phyloP scores from a whole-genome alignment of 2,329 filamentous ascomycete species.

The Xylariales sp. region DNA sequence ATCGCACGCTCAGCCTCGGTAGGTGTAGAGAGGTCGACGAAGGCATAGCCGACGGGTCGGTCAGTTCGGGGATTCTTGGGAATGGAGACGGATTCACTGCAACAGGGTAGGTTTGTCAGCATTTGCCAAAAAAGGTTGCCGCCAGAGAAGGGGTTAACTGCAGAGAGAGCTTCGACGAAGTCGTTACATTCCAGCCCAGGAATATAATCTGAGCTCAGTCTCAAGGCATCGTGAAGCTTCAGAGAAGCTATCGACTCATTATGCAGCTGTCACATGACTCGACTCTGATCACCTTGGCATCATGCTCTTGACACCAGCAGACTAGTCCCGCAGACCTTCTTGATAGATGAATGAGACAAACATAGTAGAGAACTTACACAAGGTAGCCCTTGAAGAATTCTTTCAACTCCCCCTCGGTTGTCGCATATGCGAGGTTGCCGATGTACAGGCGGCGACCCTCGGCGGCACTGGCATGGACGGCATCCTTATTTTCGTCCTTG shows the following conservation, averaged over 20 bases:
- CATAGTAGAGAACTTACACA: slow-evolving; percentile 64
- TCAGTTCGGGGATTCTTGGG: slow-evolving; percentile 99
- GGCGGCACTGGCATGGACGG: slow-evolving; percentile 92
- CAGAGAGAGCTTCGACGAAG: too few species aligned
- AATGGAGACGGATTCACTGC: slow-evolving; percentile 95
- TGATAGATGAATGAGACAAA: background rate
- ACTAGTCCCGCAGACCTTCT: too few species aligned
- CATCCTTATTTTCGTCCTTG: slow-evolving; percentile 65
- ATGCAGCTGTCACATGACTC: too few species aligned
- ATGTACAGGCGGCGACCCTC: slow-evolving; percentile 99
- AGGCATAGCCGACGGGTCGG: slow-evolving; percentile 97
- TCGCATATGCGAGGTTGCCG: slow-evolving; percentile 99
- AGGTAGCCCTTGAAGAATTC: slow-evolving; percentile 99
- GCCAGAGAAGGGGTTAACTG: too few species aligned
- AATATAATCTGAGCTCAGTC: too few species aligned
- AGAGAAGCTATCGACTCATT: too few species aligned
- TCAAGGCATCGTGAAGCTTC: too few species aligned
- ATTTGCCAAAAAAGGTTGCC: too few species aligned
- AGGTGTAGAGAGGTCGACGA: slow-evolving; percentile 94
- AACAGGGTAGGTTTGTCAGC: slow-evolving; percentile 9
- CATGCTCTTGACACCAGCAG: too few species aligned
- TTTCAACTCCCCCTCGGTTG: slow-evolving; percentile 99
- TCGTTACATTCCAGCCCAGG: too few species aligned
- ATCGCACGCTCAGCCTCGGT: slow-evolving; percentile 95
- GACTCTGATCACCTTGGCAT: too few species aligned